Percentiles rank a stretch among this genome's conserved stretches.
These are phyloP conservation scores for Trichoderma atroviride DNA, from an alignment of 2,329 filamentous ascomycete species.

Conservation along the genomic window DNA sequence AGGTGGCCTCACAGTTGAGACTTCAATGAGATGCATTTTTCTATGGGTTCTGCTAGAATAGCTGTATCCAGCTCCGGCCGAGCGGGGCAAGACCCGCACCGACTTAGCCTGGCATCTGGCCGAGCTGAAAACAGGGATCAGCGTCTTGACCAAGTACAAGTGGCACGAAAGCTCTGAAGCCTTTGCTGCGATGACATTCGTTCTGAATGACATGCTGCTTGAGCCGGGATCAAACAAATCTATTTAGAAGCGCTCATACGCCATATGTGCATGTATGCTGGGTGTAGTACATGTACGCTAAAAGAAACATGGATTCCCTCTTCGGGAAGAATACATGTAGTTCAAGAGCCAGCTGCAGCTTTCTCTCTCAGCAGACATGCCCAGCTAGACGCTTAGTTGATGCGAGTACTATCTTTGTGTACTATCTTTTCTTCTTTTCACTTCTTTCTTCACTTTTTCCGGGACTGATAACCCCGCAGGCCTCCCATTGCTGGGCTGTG, in stretches of 20 bases:
- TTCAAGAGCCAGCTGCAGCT: not conserved
- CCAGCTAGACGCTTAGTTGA: not conserved
- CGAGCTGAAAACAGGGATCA: not conserved
- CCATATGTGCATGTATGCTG: not conserved
- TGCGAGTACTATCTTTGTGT: not conserved
- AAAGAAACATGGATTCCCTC: not conserved
- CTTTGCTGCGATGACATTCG: not conserved
- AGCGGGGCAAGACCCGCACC: not conserved
- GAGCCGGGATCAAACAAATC: not conserved
- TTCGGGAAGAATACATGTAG: not conserved
- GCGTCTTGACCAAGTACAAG: not conserved
- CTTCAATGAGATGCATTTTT: not conserved
- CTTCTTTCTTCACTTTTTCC: not conserved
- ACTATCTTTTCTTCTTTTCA: not conserved
- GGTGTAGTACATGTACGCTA: not conserved
- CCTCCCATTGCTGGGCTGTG: not conserved
- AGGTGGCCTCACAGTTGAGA: not conserved
- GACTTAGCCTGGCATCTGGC: not conserved
- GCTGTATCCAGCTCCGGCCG: conserved; percentile 22
- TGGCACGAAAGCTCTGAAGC: no score
- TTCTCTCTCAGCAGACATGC: not conserved
- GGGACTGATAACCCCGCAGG: not conserved
- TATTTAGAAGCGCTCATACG: not conserved
- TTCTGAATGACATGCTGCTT: not conserved
- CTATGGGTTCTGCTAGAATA: not conserved